phyloP scores from a whole-genome alignment of 495 filamentous ascomycete genomes.

The Penicillium coprophilum region DNA sequence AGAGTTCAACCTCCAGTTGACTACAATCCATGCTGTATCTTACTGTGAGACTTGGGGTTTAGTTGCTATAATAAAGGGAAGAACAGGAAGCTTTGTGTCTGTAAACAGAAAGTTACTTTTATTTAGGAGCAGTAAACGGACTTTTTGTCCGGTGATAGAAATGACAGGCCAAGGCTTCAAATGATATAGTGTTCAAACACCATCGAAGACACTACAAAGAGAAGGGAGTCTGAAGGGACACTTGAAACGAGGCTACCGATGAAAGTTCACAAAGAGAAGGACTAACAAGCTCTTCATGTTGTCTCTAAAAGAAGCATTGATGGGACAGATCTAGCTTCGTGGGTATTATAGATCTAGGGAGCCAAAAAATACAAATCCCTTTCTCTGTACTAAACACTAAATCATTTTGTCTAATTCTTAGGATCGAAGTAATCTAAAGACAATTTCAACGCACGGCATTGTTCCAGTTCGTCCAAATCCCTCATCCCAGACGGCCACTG shows the following conservation, averaged over 20 bases:
- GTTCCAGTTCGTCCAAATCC: conserved; percentile 18
- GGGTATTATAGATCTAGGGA: not conserved
- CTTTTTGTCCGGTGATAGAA: too few relatives aligned
- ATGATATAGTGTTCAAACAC: not conserved
- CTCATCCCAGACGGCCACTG: conserved; percentile 21
- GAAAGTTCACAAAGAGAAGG: not conserved
- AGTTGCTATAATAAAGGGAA: too few relatives aligned
- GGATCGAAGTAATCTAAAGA: conserved; percentile 10
- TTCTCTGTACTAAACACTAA: not conserved
- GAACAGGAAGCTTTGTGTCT: too few relatives aligned
- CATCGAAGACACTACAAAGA: not conserved
- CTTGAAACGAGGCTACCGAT: not conserved
- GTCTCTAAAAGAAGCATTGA: not conserved
- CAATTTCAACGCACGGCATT: conserved; percentile 18
- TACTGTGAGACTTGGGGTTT: too few relatives aligned
- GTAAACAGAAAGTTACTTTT: too few relatives aligned
- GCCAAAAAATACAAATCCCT: not conserved
- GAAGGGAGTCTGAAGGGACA: not conserved
- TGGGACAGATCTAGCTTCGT: not conserved
- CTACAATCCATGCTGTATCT: too few relatives aligned
- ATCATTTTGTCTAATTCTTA: not conserved
- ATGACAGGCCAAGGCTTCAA: too few relatives aligned
- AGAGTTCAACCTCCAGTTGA: too few relatives aligned
- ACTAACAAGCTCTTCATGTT: not conserved
- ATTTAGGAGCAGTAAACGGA: too few relatives aligned